Evolutionary conservation across 225 moss, liverwort and hornwort species (phyloP).

Genomic region (Lunularia cruciata): DNA sequence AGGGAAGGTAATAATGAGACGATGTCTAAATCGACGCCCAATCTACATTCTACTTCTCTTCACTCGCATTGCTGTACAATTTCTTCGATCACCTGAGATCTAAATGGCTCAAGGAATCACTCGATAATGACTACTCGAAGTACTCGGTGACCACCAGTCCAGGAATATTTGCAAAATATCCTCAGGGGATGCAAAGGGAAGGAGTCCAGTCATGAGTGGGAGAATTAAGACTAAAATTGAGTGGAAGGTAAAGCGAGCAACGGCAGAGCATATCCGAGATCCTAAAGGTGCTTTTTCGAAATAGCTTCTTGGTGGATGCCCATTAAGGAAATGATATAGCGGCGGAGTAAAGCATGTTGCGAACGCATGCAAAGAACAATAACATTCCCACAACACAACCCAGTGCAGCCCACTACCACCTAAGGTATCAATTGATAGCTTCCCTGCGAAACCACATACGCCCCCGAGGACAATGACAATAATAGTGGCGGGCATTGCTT

Average conservation of each 20-base stretch:
- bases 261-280: constrained; percentile 27
- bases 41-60: not conserved
- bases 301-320: constrained; percentile 25
- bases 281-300: constrained; percentile 3
- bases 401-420: constrained; percentile 85
- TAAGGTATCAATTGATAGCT: constrained; percentile 84
- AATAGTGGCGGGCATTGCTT: constrained; percentile 90
- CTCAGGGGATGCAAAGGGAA: constrained; percentile 64
- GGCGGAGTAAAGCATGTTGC: constrained; percentile 64
- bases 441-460: constrained; percentile 78
- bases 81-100: not conserved
- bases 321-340: constrained; percentile 60
- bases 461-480: constrained; percentile 75
- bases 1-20: not conserved
- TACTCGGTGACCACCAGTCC: constrained; percentile 14
- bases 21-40: not conserved
- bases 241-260: constrained; percentile 61
- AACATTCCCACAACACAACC: constrained; percentile 70
- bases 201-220: constrained; percentile 69
- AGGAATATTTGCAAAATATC: constrained; percentile 35
- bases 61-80: not conserved
- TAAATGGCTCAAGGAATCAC: not conserved
- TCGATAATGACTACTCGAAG: constrained; percentile 1
- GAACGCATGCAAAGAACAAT: constrained; percentile 64
- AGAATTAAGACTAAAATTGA: constrained; percentile 47